Base-by-base conservation (phyloP, 1,284 basidiomycete genomes). In the Tilletiopsis washingtonensis region DNA sequence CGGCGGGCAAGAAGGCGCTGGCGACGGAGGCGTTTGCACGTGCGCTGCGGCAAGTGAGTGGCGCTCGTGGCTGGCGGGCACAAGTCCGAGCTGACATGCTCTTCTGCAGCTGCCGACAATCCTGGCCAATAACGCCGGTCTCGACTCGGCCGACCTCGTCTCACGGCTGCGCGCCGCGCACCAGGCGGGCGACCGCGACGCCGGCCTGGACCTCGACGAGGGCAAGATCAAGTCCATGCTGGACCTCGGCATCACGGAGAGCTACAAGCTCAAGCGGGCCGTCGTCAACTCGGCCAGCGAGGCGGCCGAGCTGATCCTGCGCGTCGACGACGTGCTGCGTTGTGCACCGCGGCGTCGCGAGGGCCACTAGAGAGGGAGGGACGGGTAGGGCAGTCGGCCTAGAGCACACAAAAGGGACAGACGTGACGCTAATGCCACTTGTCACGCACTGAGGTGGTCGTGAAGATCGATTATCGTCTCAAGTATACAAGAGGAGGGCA, bases 301-400 rank as follows among this genome's bases (percentile, higher is more conserved):
- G 75, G 94, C 93, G 7, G 86, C 90, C 1, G 94, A 99, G 78
- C 97, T 98, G 91, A 96, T 97, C 61, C 80, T 98, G 62, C 81
- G 93, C 82, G 90, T 75, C 32, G 87, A 80, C 39, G 59, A 79
- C 58, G 81, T 83, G 55, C 66, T 83, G 54, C 74, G 81, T 40
- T 72, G 77, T 29, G 77, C 81, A 38, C 81, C 81, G 24, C 75
- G 81, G 65, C 77, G 78, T 67, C 74, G 81, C 45, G 81, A 82
- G 67, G 80, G 71, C 23, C 74, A 74, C 50, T 74, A n/a, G n/a
- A n/a, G n/a, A n/a, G n/a, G n/a, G n/a, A n/a, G n/a, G n/a, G n/a
- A n/a, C n/a, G n/a, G n/a, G n/a, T n/a, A n/a, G n/a, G n/a, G n/a
- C n/a, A n/a, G n/a, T n/a, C n/a, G n/a, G n/a, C n/a, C n/a, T n/a